Evolutionary conservation across 306 rosid genomes (phyloP), one percentile per base, ranked within the genome.

Genomic region (Corylus avellana): DNA sequence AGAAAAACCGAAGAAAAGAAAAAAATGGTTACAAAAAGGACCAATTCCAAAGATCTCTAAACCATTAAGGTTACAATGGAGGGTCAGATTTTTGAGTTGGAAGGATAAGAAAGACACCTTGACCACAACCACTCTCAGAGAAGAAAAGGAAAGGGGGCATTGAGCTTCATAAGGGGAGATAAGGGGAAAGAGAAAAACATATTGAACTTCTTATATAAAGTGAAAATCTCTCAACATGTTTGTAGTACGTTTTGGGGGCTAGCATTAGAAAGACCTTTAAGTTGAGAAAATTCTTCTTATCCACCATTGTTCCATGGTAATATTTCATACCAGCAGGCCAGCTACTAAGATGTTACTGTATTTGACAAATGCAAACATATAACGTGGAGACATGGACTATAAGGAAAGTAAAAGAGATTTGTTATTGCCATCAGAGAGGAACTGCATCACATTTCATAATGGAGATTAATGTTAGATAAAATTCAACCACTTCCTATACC

Each of bases 401-500:
- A 78, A 16, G 56, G 44, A 67, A 80, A 64, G 7, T 10, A 72
- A 8, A 72, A 75, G 81, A 8, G 44, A 62, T 29, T 62, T 62
- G 69, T 13, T 7, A 32, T 64, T 14, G 70, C 25, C 22, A 64
- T 35, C 48, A 64, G 48, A 64, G 70, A 64, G 25, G 48, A 67
- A 18, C 72, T 9, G 37, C 72, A 64, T 25, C 69, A 47, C 12
- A 47, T 27, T 72, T 61, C 61, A 64, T 63, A 53, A 25, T 20
- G 64, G 53, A 64, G 78, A 53, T 80, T 35, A 37, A 20, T 14
- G 32, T 18, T 42, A 48, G 59, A 77, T 35, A 66, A 50, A 50
- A 54, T 51, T 10, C 66, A 7, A 17, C 7, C 9, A 18, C n/a
- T 8, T 53, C 51, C 59, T 29, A 44, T 81, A 94, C 98, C 98